Evolutionary conservation across 2,329 filamentous ascomycete genomes (phyloP), one percentile per base, ranked within the genome.

Genomic region (Rhynchosporium agropyri): DNA sequence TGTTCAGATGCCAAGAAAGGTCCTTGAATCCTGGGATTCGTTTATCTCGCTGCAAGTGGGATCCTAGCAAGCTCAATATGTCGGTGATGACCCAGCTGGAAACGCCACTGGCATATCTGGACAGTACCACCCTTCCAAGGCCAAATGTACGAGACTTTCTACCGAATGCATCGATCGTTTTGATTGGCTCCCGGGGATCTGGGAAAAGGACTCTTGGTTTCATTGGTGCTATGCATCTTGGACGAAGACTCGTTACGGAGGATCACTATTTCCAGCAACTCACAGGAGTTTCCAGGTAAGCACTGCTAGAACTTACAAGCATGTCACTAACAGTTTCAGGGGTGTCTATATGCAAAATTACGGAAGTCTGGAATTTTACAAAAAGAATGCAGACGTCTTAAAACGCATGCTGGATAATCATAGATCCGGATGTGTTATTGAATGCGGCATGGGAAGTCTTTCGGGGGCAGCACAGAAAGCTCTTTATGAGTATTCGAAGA

Each of bases 151-250:
- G 72, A 63, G 60, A 69, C 29, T 74, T 74, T 57, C 62, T 63
- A 36, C 60, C 63, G 9, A 82, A 89, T 78, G 86, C 88, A 1
- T 91, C 90, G 1, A 85, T 93, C 61, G 83, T 92, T 6, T 79
- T 93, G 20, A 83, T 90, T 28, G 90, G 90, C 2, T 86, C 91
- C 61, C 85, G 88, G 13, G 90, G 89, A 10, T 85, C 88, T 4
- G 90, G 90, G 15, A 92, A 92, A 74, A 89, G 89, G 1, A 91
- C 88, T 1, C 78, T 93, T 10, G 90, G 87, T 13, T 84, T 93
- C 54, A 91, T 93, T 65, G 87, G 89, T 5, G 89, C 89, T 0
- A 86, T 87, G 7, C 88, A 88, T 55, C 86, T 90, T 74, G 84
- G 85, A 59, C 81, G 88, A 46, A 85, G 85, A 59, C 80, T 92